Conservation (phyloP, 164 flowering plant genomes). For the Magnolia changhungtana region DNA sequence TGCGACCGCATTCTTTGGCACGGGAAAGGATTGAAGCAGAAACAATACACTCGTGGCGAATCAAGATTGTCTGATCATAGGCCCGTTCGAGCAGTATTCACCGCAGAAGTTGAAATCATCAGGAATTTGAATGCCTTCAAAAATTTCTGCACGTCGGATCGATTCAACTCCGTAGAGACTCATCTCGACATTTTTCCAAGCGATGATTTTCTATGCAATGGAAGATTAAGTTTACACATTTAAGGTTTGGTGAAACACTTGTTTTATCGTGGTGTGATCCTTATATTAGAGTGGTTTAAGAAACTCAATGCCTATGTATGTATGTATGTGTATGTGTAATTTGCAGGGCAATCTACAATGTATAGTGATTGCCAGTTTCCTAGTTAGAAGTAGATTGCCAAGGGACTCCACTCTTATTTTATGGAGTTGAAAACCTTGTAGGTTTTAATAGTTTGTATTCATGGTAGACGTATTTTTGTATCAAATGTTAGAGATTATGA, state of each 20-base stretch:
- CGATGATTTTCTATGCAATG: constrained; percentile 18
- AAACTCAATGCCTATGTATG: background rate
- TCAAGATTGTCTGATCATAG: constrained; percentile 80
- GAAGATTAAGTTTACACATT: constrained; percentile 30
- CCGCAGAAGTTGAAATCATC: constrained; percentile 40
- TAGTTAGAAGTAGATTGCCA: background rate
- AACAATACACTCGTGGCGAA: constrained; percentile 65
- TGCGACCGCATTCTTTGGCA: constrained; percentile 85
- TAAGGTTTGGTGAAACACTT: background rate
- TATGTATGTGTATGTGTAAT: background rate
- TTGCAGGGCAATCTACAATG: background rate
- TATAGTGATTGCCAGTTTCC: background rate
- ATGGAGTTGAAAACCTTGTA: background rate
- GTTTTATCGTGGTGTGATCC: background rate
- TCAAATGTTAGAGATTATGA: no score
- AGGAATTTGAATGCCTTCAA: constrained; percentile 20
- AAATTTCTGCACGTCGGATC: constrained; percentile 35
- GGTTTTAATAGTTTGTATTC: background rate
- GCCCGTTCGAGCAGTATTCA: constrained; percentile 79
- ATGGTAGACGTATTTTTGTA: background rate
- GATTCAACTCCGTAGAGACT: constrained; percentile 24
- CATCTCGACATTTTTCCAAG: constrained; percentile 20
- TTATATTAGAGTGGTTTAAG: background rate
- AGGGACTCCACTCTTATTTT: no score
- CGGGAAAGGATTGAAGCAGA: constrained; percentile 73